Evolutionary conservation across 139 green algal species (phyloP).

Genomic region (Ulvella scutata): DNA sequence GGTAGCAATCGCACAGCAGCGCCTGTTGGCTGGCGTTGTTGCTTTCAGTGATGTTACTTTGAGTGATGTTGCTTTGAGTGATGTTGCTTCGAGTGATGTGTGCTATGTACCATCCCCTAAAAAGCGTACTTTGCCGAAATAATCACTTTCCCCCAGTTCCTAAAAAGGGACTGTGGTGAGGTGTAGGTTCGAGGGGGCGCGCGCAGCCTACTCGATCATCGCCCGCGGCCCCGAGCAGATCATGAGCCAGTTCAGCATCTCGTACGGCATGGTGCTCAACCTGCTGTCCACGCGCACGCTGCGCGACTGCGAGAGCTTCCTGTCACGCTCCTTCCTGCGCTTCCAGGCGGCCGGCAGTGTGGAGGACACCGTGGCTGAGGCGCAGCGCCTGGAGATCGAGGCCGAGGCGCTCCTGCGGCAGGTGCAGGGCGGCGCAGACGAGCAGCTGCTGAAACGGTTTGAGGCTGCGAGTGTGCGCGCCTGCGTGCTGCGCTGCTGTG

Average conservation of each 20-base stretch:
- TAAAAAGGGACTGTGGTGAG: no score
- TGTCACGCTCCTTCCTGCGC: conserved; percentile 43
- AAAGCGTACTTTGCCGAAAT: no score
- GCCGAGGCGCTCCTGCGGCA: conserved; percentile 11
- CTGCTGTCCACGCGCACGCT: conserved; percentile 55
- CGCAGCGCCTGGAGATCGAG: conserved; percentile 13
- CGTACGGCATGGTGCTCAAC: conserved; percentile 78
- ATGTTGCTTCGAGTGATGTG: no score
- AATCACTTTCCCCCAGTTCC: no score
- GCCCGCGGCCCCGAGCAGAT: conserved; percentile 55
- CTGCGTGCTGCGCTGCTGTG: not conserved
- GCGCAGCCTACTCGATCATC: conserved; percentile 52
- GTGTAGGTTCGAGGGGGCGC: conserved; percentile 57
- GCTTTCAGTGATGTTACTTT: no score
- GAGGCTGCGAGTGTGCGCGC: not conserved
- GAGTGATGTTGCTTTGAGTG: no score
- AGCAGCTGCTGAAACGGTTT: not conserved
- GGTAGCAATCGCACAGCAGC: no score
- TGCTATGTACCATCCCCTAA: no score
- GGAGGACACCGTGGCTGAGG: conserved; percentile 10
- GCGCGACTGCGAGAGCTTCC: conserved; percentile 45
- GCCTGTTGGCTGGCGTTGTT: no score
- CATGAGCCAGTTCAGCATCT: conserved; percentile 45
- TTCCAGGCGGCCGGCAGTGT: conserved; percentile 9
- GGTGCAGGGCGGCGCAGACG: not conserved